Conservation (phyloP, 768 basidiomycete genomes). For the Rhizopogon vinicolor region DNA sequence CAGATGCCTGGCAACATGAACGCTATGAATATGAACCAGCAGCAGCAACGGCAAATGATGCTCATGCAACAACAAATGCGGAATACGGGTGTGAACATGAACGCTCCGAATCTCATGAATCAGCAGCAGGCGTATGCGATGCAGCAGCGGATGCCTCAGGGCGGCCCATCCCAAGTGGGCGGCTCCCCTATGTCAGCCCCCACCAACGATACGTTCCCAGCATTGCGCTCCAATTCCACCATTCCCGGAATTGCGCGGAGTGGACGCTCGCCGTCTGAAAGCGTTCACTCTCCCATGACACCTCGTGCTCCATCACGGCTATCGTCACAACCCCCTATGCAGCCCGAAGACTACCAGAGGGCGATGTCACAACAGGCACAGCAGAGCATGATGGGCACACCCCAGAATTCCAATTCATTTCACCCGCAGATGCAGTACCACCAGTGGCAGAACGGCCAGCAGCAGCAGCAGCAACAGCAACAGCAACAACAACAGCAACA, state of each 20-base stretch:
- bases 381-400: constrained; percentile 18
- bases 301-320: constrained; percentile 31
- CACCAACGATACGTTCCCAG: constrained; percentile 39
- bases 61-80: constrained; percentile 34
- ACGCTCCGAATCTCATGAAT: constrained; percentile 25
- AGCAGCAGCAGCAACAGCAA: constrained; percentile 39
- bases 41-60: constrained; percentile 44
- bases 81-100: constrained; percentile 21
- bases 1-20: constrained; percentile 26
- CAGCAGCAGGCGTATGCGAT: constrained; percentile 30
- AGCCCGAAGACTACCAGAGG: constrained; percentile 37
- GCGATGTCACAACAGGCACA: constrained; percentile 34
- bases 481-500: constrained; percentile 45
- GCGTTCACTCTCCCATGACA: constrained; percentile 40
- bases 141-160: constrained; percentile 43
- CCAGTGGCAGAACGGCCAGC: constrained; percentile 51
- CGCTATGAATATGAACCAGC: constrained; percentile 27
- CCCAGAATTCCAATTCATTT: constrained; percentile 18
- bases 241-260: constrained; percentile 76
- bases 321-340: constrained; percentile 43
- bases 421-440: constrained; percentile 36
- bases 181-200: constrained; percentile 41
- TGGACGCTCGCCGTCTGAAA: constrained; percentile 71
- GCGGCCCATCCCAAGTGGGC: constrained; percentile 32
- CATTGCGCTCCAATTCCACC: constrained; percentile 51